Percentiles rank a stretch among this genome's conserved stretches.
Evolutionary conservation across 306 rosid species (phyloP).

Genomic region (Cyamopsis tetragonoloba): DNA sequence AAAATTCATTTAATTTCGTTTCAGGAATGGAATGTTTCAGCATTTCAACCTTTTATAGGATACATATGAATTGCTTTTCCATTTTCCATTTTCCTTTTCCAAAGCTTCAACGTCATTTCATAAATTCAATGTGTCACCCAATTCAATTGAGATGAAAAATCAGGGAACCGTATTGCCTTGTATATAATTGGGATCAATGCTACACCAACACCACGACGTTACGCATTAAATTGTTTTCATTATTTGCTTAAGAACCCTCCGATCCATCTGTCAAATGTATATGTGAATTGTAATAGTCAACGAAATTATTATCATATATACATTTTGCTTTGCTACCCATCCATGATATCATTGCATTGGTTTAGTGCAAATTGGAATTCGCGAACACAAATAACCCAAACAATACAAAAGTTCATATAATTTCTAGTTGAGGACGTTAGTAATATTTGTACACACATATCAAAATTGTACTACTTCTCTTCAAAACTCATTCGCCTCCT

Average conservation of each 20-base stretch:
- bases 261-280: too few relatives aligned
- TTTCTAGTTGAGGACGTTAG: neutral
- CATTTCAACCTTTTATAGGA: constrained; percentile 29
- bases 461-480: constrained; percentile 5
- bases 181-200: constrained; percentile 20
- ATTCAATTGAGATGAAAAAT: constrained; percentile 29
- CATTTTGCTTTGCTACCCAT: too few relatives aligned
- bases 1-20: constrained; percentile 11
- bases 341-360: neutral
- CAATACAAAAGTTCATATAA: neutral
- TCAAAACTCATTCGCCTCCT: neutral
- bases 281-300: constrained; percentile 5
- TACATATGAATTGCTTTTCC: constrained; percentile 28
- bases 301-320: neutral
- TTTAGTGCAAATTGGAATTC: neutral
- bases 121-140: constrained; percentile 14
- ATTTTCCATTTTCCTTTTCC: constrained; percentile 18
- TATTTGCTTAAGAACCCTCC: too few relatives aligned
- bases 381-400: neutral
- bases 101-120: constrained; percentile 21
- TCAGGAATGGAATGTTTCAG: constrained; percentile 22
- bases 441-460: neutral
- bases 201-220: constrained; percentile 14
- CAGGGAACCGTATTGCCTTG: constrained; percentile 29
- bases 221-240: constrained; percentile 3